phyloP scores from a whole-genome alignment of 1,139 yeast species.

The Suhomyces chickasaworum region DNA sequence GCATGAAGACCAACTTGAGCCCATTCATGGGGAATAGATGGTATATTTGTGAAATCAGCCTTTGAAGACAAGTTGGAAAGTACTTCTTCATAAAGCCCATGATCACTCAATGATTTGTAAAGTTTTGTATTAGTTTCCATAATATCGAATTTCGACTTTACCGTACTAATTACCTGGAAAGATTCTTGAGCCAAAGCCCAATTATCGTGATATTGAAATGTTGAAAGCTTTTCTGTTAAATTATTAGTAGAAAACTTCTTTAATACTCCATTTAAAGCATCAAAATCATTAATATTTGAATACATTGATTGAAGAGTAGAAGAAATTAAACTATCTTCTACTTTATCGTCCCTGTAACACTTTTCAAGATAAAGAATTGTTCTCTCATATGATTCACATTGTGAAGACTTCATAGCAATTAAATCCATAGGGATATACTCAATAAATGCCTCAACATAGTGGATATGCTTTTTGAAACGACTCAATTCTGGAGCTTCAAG shows the following conservation, averaged over 20 bases:
- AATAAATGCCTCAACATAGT: conserved; percentile 49
- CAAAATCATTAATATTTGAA: conserved; percentile 85
- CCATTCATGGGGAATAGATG: conserved; percentile 51
- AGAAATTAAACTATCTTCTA: conserved; percentile 44
- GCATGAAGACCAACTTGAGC: conserved; percentile 73
- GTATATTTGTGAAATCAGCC: conserved; percentile 26
- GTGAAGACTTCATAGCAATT: conserved; percentile 77
- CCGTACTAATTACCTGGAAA: conserved; percentile 61
- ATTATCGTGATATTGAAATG: conserved; percentile 81
- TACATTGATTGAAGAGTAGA: conserved; percentile 74
- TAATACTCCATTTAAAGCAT: conserved; percentile 84
- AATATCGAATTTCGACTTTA: conserved; percentile 31
- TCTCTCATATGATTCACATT: conserved; percentile 84
- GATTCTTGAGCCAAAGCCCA: conserved; percentile 91
- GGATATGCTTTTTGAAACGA: conserved; percentile 32
- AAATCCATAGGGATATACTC: conserved; percentile 62
- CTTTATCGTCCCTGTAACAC: conserved; percentile 49
- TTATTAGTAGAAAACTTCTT: conserved; percentile 71
- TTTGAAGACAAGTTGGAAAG: conserved; percentile 36
- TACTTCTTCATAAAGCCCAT: conserved; percentile 46
- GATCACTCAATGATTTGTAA: conserved; percentile 42
- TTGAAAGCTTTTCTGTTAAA: conserved; percentile 69
- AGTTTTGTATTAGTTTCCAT: conserved; percentile 39
- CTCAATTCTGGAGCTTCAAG: conserved; percentile 23
- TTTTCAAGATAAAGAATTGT: conserved; percentile 89